Evolutionary conservation across 371 early-diverging fungal species (phyloP).

Genomic region (Mucor mucedo): DNA sequence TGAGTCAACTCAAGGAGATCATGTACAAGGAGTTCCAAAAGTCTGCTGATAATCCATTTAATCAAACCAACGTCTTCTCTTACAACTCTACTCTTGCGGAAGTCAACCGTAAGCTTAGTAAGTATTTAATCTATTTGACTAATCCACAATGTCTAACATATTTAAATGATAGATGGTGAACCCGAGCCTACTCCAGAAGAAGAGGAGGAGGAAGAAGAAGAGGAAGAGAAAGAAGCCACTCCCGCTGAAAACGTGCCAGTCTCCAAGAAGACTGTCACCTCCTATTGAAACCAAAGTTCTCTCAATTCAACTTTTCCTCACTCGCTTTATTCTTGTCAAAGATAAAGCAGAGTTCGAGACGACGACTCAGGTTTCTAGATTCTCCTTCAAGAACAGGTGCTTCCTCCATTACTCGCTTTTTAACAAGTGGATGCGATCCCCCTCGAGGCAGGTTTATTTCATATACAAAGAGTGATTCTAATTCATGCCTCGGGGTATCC

Average conservation of each 20-base stretch:
- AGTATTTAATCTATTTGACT: background rate
- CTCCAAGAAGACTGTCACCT: conserved; percentile 13
- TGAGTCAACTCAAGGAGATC: conserved; percentile 77
- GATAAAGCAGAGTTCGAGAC: conserved; percentile 1
- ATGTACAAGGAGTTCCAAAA: conserved; percentile 83
- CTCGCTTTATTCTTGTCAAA: background rate
- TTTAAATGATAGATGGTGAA: conserved; percentile 8
- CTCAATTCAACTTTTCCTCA: background rate
- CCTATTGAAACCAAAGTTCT: conserved; percentile 18
- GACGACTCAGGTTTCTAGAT: conserved; percentile 8
- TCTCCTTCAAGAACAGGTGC: conserved; percentile 5
- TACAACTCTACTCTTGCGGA: conserved; percentile 77
- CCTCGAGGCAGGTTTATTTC: conserved; percentile 10
- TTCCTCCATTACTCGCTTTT: conserved; percentile 2
- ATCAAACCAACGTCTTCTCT: conserved; percentile 69
- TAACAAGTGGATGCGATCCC: conserved; percentile 12
- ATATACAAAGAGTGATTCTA: background rate
- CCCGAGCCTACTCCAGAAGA: conserved; percentile 10
- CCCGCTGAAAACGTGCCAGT: background rate
- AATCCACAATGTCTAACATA: background rate
- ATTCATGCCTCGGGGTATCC: conserved; percentile 14
- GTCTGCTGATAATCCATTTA: conserved; percentile 87
- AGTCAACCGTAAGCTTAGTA: conserved; percentile 44
- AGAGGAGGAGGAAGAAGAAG: conserved; percentile 8
- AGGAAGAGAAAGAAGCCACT: conserved; percentile 7